phyloP scores from a whole-genome alignment of 495 filamentous ascomycete genomes.

The Penicillium parvum region DNA sequence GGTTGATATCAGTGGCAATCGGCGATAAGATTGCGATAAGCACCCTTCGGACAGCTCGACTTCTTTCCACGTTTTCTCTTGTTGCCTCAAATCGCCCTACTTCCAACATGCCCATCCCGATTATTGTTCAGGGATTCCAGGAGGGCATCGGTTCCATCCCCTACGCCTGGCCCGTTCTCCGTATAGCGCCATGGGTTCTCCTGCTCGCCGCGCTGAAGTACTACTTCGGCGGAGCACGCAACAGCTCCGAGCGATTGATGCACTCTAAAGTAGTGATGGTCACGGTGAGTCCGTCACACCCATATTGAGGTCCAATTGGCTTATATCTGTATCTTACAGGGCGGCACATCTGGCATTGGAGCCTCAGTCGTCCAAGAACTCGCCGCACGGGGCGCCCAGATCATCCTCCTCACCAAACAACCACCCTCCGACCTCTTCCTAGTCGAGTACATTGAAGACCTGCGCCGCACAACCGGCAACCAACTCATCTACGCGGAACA shows the following conservation, averaged over 20 bases:
- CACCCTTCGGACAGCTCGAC: slow-evolving; percentile 13
- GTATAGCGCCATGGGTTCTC: slow-evolving; percentile 52
- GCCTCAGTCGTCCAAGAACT: slow-evolving; percentile 68
- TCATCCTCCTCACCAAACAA: slow-evolving; percentile 84
- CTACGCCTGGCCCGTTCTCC: slow-evolving; percentile 55
- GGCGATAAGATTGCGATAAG: slow-evolving; percentile 20
- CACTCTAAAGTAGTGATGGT: slow-evolving; percentile 90
- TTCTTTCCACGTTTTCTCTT: slow-evolving; percentile 7
- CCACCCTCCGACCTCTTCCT: slow-evolving; percentile 79
- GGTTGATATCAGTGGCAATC: slow-evolving; percentile 15
- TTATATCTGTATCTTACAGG: slow-evolving; percentile 41
- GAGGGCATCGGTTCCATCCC: slow-evolving; percentile 68
- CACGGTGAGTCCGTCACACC: slow-evolving; percentile 51
- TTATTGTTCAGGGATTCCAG: slow-evolving; percentile 55
- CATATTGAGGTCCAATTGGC: neutral
- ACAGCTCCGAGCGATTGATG: slow-evolving; percentile 78
- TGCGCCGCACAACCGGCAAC: slow-evolving; percentile 76
- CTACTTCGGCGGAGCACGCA: slow-evolving; percentile 72
- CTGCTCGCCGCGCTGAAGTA: slow-evolving; percentile 66
- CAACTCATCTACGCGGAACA: slow-evolving; percentile 91
- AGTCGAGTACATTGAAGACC: slow-evolving; percentile 84
- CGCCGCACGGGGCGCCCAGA: slow-evolving; percentile 78
- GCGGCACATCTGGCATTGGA: slow-evolving; percentile 92
- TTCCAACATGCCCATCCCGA: slow-evolving; percentile 70
- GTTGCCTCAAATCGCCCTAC: slow-evolving; percentile 2